Evolutionary conservation across 2,329 filamentous ascomycete genomes (phyloP).

Genomic region (Penicillium sp.): DNA sequence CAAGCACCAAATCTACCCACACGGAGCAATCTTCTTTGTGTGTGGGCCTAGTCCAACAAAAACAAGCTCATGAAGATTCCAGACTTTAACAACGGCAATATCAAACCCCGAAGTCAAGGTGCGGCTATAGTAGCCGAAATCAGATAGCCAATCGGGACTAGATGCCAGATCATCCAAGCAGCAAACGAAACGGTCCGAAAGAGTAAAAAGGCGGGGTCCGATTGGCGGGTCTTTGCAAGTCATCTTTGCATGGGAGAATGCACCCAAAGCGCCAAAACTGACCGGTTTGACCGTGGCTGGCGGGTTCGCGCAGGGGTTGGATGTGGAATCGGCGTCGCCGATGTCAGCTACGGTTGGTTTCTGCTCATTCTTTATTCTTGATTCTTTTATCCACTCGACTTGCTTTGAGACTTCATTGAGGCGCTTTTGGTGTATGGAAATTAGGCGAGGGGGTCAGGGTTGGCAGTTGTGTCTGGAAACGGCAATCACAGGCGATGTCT

Average conservation of each 20-base stretch:
- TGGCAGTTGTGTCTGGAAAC: background rate
- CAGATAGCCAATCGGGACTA: background rate
- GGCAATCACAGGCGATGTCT: background rate
- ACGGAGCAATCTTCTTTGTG: no score
- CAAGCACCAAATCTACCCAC: background rate
- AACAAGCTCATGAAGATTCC: no score
- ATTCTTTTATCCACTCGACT: no score
- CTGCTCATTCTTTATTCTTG: background rate
- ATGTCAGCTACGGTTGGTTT: background rate
- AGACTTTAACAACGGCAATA: no score
- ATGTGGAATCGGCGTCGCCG: background rate
- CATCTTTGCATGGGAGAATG: background rate
- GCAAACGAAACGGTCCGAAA: background rate
- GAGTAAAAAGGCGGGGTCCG: background rate
- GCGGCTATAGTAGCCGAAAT: background rate
- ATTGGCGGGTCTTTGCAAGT: background rate
- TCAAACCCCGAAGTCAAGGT: no score
- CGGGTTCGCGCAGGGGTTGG: background rate
- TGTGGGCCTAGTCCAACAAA: no score
- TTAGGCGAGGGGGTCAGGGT: background rate
- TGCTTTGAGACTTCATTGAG: no score
- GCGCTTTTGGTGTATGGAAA: background rate
- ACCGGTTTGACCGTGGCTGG: background rate
- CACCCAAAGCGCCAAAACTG: background rate
- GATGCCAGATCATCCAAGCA: background rate